Base-by-base conservation (phyloP, 2,329 filamentous ascomycete genomes). In the Arthrinium puccinioides region DNA sequence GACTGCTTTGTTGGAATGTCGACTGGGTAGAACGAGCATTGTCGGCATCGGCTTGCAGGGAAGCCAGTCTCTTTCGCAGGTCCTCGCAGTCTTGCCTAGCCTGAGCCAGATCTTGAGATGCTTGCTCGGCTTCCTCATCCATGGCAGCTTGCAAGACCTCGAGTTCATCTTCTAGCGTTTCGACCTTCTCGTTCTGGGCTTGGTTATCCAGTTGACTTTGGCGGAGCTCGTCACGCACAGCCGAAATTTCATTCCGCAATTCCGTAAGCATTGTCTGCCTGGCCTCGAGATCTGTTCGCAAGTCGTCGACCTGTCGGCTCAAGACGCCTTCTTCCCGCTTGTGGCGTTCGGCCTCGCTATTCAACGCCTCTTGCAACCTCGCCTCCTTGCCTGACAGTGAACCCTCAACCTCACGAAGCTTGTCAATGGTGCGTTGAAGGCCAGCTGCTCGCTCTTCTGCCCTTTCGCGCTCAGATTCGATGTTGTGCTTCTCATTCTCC, bases 141-240 rank as follows among this genome's bases (percentile, higher is more conserved):
- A 82, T 59, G 25, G 71, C 74, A 16, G 70, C 67, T 54, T 87
- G 82, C 11, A 89, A 61, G 20, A 86, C 75, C 37, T 86, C 79
- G n/a, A 87, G 69, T 54, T 88, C 84, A 46, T 88, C 84, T 53
- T 89, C 82, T 15, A 89, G 57, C 7, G 72, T 70, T 40, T 83
- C 75, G 2, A 80, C 66, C 54, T 79, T 86, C 46, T 84, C 80
- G 33, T 68, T 66, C 42, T 85, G 68, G 1, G 69, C 56, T 45
- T 78, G 73, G 52, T 77, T 72, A 45, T 82, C 77, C 16, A 81
- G 69, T 45, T 80, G 76, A 19, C 75, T 74, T 34, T 82, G 67
- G n/a, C 83, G 76, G 8, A 88, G 68, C 39, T 87, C 79, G 45
- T 88, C 83, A 37, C 75, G 76, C 8, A 80, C 72, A 7, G 67